Percentiles rank a stretch among this genome's conserved stretches.
phyloP scores from a whole-genome alignment of 179 eudicot species.

The Vitellaria paradoxa region DNA sequence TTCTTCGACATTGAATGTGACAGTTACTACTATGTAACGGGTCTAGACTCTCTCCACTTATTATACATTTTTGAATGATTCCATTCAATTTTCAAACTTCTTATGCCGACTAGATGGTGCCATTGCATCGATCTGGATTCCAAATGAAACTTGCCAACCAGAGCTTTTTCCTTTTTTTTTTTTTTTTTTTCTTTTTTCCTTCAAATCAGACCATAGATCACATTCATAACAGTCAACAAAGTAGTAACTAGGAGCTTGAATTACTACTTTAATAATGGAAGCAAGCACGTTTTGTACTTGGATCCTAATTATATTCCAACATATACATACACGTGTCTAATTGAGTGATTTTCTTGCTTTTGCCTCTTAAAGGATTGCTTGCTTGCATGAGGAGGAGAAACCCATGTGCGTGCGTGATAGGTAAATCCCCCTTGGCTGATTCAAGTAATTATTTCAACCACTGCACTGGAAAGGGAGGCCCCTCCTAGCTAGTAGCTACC shows the following conservation, averaged over 20 bases:
- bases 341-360: neutral
- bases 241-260: neutral
- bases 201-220: too few species aligned
- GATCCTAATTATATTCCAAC: conserved; percentile 4
- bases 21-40: neutral
- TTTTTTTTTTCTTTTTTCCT: too few species aligned
- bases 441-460: neutral
- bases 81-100: neutral
- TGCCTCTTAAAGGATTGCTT: neutral
- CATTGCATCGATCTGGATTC: conserved; percentile 3
- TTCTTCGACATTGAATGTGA: conserved; percentile 1
- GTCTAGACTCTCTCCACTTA: neutral
- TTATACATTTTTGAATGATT: neutral
- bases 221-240: neutral
- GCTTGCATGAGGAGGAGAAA: neutral
- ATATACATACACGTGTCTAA: neutral
- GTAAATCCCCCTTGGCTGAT: neutral
- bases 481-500: neutral
- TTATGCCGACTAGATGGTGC: neutral
- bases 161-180: neutral
- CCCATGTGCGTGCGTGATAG: neutral
- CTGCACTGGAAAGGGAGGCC: neutral
- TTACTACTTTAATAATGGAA: neutral
- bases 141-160: neutral
- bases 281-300: conserved; percentile 10